These are phyloP conservation scores for Debaryomycetaceae sp. DNA, from an alignment of 1,139 yeast genomes.

Conservation along the genomic window DNA sequence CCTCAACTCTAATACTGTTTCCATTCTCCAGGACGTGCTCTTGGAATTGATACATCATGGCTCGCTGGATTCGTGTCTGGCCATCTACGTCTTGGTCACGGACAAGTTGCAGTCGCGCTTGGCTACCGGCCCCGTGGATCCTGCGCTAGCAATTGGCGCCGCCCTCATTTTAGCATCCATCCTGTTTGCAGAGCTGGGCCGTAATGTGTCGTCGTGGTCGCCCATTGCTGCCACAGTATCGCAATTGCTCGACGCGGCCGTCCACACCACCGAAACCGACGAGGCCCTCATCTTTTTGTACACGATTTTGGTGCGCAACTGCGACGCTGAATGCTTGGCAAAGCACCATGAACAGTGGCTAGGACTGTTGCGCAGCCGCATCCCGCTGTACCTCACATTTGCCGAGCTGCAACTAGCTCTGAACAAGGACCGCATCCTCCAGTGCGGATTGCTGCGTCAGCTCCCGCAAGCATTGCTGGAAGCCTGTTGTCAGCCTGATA, in stretches of 20 bases:
- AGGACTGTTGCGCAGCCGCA: slow-evolving; percentile 22
- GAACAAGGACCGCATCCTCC: slow-evolving; percentile 32
- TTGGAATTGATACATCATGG: slow-evolving; percentile 57
- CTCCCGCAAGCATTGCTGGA: slow-evolving; percentile 41
- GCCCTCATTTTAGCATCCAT: slow-evolving; percentile 30
- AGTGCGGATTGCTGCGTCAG: slow-evolving; percentile 33
- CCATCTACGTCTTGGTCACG: slow-evolving; percentile 28
- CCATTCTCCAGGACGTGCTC: slow-evolving; percentile 49
- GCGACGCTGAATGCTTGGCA: slow-evolving; percentile 40
- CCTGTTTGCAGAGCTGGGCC: slow-evolving; percentile 60
- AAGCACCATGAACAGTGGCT: slow-evolving; percentile 35
- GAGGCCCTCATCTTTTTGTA: slow-evolving; percentile 32
- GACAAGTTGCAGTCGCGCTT: slow-evolving; percentile 11
- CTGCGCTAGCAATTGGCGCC: slow-evolving; percentile 8
- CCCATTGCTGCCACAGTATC: slow-evolving; percentile 10
- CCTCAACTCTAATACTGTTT: slow-evolving; percentile 15
- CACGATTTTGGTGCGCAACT: slow-evolving; percentile 46
- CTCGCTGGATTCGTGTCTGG: slow-evolving; percentile 39
- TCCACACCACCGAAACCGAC: slow-evolving; percentile 10
- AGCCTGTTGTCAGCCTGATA: slow-evolving; percentile 17
- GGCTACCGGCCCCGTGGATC: slow-evolving; percentile 4
- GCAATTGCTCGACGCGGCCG: slow-evolving; percentile 5
- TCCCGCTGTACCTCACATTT: slow-evolving; percentile 36
- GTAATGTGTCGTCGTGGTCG: slow-evolving; percentile 41
- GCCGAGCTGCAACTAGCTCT: slow-evolving; percentile 34